Percentiles rank a stretch among this genome's conserved stretches.
These are phyloP conservation scores for Trypanosoma melophagium DNA, from an alignment of 208 protist genomes.

Conservation along the genomic window DNA sequence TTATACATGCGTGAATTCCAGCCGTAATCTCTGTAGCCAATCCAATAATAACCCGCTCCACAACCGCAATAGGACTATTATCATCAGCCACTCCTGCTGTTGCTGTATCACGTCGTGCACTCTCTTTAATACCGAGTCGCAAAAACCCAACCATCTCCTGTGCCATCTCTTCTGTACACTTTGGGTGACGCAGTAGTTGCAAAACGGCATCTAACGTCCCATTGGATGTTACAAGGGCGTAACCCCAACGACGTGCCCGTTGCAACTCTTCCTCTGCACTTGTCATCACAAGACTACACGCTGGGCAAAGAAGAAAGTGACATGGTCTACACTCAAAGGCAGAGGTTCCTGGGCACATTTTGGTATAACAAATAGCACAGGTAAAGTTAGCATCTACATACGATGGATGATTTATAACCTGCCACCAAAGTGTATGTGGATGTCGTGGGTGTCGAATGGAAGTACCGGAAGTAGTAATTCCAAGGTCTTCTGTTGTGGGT, in stretches of 20 bases:
- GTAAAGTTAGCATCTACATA: constrained; percentile 37
- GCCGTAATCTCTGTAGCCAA: constrained; percentile 20
- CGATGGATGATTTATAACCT: too few species aligned
- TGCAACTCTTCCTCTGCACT: constrained; percentile 37
- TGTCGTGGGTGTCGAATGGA: constrained; percentile 54
- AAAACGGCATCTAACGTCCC: constrained; percentile 41
- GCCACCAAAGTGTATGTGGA: too few species aligned
- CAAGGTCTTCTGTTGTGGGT: neutral
- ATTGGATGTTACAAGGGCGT: constrained; percentile 33
- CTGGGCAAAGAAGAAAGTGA: constrained; percentile 69
- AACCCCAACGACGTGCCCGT: constrained; percentile 46
- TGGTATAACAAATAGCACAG: constrained; percentile 48
- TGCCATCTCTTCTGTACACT: constrained; percentile 43
- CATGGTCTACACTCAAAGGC: constrained; percentile 71
- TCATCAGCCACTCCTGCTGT: neutral
- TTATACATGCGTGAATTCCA: constrained; percentile 27
- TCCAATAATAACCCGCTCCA: constrained; percentile 24
- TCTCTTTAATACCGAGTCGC: constrained; percentile 52
- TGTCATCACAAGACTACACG: constrained; percentile 52
- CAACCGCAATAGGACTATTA: constrained; percentile 16
- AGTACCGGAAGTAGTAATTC: constrained; percentile 21
- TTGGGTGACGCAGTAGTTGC: constrained; percentile 49
- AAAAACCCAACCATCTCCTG: constrained; percentile 42
- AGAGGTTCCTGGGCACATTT: constrained; percentile 20
- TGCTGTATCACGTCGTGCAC: constrained; percentile 40